Conservation (phyloP, 371 early-diverging fungal species). For the Mortierella sp. region DNA sequence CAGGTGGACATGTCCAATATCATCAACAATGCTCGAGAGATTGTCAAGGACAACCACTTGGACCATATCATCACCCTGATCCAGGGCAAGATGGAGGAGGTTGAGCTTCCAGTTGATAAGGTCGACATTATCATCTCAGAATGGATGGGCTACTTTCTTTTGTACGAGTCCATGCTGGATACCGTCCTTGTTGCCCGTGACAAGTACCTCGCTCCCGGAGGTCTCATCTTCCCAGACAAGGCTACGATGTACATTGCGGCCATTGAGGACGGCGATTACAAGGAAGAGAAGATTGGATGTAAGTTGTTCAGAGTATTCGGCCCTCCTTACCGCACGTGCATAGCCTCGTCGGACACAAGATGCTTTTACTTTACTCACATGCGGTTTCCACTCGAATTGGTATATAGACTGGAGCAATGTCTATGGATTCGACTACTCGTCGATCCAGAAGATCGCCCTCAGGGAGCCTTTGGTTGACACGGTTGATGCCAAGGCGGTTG, state of each 20-base stretch:
- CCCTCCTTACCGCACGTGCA: too few relatives aligned
- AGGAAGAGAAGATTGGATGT: constrained; percentile 92
- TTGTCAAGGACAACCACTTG: constrained; percentile 90
- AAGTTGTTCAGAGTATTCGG: too few relatives aligned
- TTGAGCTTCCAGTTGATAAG: constrained; percentile 87
- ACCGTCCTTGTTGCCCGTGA: constrained; percentile 96
- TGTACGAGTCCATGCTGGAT: constrained; percentile 98
- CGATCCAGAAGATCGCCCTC: constrained; percentile 88
- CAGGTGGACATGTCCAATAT: constrained; percentile 96
- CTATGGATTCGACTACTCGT: constrained; percentile 93
- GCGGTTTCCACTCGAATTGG: too few relatives aligned
- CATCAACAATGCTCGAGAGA: constrained; percentile 90
- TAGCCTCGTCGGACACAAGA: too few relatives aligned
- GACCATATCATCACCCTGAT: constrained; percentile 86
- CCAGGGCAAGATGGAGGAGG: constrained; percentile 97
- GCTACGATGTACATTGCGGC: constrained; percentile 92
- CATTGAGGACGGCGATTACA: constrained; percentile 94
- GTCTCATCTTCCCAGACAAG: constrained; percentile 92
- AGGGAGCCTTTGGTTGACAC: constrained; percentile 94
- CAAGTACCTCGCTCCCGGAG: constrained; percentile 85
- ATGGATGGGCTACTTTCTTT: constrained; percentile 99
- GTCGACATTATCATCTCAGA: constrained; percentile 97
- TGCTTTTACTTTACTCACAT: too few relatives aligned
- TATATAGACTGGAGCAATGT: constrained; percentile 87
- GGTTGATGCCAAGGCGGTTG: constrained; percentile 83